Base-by-base conservation (phyloP, 164 flowering plant genomes). In the Euptelea pleiosperma region DNA sequence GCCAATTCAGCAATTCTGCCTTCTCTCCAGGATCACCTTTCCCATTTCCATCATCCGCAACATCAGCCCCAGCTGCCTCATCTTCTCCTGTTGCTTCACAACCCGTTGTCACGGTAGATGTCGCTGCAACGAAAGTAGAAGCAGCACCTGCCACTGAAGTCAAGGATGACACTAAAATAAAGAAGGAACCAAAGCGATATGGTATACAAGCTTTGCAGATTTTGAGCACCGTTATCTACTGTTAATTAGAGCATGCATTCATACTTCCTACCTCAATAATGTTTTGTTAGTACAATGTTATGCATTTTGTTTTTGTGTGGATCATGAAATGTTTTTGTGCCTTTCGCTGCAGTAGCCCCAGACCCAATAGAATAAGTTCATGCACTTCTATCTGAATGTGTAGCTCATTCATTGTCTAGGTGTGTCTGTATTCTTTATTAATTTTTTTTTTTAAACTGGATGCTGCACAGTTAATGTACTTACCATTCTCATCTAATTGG, bases 11-110 rank as follows among this genome's bases (percentile, higher is more conserved):
- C 37, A 76, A 66, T 72, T 37, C 83, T 71, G 69, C 72, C 15
- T 81, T 89, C 70, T 68, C 96, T 55, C 61, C 83, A 8, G 82
- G 82, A 24, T 70, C 94, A 31, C 86, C 93, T 55, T 86, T 82
- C 65, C 95, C 89, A 33, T 85, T 77, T 72, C 73, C 89, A 36
- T 37, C 52, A 5, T 62, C 84, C 24, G 35, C 81, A 51, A 21
- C 75, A 48, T 43, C 85, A 52, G 63, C 74, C 25, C 55, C 80
- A n/a, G 58, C 69, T 53, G 24, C 75, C 39, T 31, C 78, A 36
- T 56, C 76, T 53, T 31, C 75, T 48, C 66, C 86, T 33, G 58
- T 48, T 66, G 46, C 83, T 34, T 70, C 96, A 61, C 74, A 75
- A 56, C 21, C 82, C 31, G 19, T 64, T 7, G 77, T 73, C 41